phyloP scores from a whole-genome alignment of 2,329 filamentous ascomycete genomes.

The Coniella lustricola region DNA sequence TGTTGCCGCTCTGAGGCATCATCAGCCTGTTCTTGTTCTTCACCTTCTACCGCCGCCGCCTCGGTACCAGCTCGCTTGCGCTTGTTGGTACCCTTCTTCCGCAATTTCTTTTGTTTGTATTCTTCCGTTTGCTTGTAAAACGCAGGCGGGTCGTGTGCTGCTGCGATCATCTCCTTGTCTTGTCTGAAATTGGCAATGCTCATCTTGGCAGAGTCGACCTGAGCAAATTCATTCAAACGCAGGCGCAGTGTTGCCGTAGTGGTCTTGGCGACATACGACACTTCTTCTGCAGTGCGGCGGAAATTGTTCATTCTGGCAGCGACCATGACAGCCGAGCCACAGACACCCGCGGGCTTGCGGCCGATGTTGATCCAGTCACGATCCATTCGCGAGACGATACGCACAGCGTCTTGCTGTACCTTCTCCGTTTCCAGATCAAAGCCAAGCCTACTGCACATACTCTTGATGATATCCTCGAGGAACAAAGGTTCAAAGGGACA shows the following conservation, averaged over 20 bases:
- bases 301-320: constrained; percentile 98
- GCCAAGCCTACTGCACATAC: constrained; percentile 86
- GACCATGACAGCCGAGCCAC: constrained; percentile 88
- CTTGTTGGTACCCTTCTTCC: constrained; percentile 35
- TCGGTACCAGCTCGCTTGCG: constrained; percentile 33
- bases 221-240: constrained; percentile 84
- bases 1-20: constrained; percentile 19
- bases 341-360: constrained; percentile 86
- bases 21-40: constrained; percentile 29
- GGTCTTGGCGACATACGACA: constrained; percentile 97
- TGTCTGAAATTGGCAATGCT: constrained; percentile 68
- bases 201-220: constrained; percentile 75
- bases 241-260: constrained; percentile 89
- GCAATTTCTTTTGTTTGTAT: constrained; percentile 46
- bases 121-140: constrained; percentile 63
- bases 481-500: constrained; percentile 58
- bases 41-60: no score
- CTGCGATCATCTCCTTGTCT: constrained; percentile 33
- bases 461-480: constrained; percentile 82
- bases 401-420: constrained; percentile 81
- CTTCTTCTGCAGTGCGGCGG: constrained; percentile 81
- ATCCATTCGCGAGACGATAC: constrained; percentile 87
- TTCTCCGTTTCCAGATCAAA: constrained; percentile 76
- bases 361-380: constrained; percentile 96
- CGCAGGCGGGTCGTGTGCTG: constrained; percentile 77